These are phyloP conservation scores for Blastomyces parvus DNA, from an alignment of 2,329 filamentous ascomycete species.

Conservation along the genomic window DNA sequence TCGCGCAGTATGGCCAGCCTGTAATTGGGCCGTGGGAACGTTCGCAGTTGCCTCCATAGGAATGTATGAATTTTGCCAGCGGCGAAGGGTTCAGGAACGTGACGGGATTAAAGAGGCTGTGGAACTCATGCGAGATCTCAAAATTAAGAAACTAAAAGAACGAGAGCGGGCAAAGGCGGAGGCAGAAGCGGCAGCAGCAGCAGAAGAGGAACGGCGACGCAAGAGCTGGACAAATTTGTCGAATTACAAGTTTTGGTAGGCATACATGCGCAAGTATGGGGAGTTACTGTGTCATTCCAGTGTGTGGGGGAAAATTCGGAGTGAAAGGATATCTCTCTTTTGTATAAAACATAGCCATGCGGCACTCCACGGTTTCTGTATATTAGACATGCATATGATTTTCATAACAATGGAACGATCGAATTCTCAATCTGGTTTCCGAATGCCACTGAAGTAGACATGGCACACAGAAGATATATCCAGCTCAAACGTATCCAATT, in stretches of 20 bases:
- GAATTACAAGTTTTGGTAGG: constrained; percentile 42
- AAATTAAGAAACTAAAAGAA: constrained; percentile 52
- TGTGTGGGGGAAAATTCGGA: background rate
- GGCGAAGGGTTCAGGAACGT: constrained; percentile 61
- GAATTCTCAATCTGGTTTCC: background rate
- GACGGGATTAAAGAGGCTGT: constrained; percentile 77
- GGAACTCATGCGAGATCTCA: constrained; percentile 67
- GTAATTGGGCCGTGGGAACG: constrained; percentile 76
- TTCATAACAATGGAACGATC: constrained; percentile 3
- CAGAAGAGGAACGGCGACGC: constrained; percentile 32
- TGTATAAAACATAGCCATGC: constrained; percentile 1
- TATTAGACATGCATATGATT: constrained; percentile 3
- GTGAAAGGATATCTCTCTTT: background rate
- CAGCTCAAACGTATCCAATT: background rate
- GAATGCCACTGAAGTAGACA: background rate
- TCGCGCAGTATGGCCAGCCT: constrained; percentile 56
- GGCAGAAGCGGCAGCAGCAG: constrained; percentile 27
- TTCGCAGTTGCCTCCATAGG: constrained; percentile 61
- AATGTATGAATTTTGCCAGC: constrained; percentile 78
- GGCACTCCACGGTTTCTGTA: background rate
- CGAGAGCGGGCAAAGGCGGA: constrained; percentile 33
- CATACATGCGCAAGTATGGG: background rate
- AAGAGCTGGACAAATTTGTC: constrained; percentile 37
- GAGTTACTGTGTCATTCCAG: background rate
- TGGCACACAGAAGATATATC: background rate